These are phyloP conservation scores for Phialophora macrospora DNA, from an alignment of 2,329 filamentous ascomycete genomes.

Conservation along the genomic window DNA sequence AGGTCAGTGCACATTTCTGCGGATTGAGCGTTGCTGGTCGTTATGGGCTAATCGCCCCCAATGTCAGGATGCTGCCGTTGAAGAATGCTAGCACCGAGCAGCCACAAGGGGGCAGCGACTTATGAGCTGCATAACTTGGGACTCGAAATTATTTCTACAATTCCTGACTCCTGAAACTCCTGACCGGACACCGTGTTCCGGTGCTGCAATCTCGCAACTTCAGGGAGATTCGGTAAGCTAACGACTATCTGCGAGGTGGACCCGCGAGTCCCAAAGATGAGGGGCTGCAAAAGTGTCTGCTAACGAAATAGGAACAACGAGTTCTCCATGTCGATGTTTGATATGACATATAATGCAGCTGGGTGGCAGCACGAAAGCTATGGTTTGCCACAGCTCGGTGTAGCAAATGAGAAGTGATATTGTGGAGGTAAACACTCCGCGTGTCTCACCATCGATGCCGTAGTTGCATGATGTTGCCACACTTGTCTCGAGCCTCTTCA, in stretches of 20 bases:
- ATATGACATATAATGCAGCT: neutral
- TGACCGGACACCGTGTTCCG: neutral
- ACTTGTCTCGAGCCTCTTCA: conserved; percentile 26
- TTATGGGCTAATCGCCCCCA: neutral
- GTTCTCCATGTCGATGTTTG: neutral
- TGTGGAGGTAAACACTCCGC: conserved; percentile 23
- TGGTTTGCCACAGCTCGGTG: conserved; percentile 30
- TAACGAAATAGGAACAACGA: too few species aligned
- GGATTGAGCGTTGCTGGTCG: neutral
- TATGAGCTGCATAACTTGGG: conserved; percentile 6
- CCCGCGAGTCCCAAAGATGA: neutral
- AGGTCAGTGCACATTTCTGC: neutral
- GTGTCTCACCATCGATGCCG: conserved; percentile 36
- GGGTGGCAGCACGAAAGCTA: neutral
- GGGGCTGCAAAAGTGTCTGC: too few species aligned
- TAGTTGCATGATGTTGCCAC: conserved; percentile 30
- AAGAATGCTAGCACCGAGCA: neutral
- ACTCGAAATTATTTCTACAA: neutral
- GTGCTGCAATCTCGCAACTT: neutral
- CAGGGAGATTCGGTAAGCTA: neutral
- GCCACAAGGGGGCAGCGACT: neutral
- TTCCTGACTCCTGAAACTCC: neutral
- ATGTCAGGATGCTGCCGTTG: neutral
- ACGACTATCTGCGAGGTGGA: neutral
- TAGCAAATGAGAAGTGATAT: conserved; percentile 24